These are phyloP conservation scores for Boletus tomentosulus DNA, from an alignment of 768 basidiomycete genomes.

Conservation along the genomic window DNA sequence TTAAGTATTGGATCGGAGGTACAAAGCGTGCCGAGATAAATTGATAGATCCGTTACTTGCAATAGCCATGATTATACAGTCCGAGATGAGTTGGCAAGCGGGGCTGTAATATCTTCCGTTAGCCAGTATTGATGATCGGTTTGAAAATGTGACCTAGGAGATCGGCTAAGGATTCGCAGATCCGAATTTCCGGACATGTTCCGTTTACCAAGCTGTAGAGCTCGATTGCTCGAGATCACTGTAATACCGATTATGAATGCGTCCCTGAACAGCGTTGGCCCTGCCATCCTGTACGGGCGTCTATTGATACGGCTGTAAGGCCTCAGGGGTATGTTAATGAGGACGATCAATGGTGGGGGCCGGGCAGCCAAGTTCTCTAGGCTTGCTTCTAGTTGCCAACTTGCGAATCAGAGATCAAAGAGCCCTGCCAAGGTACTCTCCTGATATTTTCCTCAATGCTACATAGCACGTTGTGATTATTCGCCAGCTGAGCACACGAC, in stretches of 20 bases:
- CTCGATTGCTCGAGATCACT: not conserved
- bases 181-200: constrained; percentile 5
- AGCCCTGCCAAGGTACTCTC: not conserved
- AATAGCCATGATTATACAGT: not conserved
- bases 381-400: not conserved
- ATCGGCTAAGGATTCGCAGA: constrained; percentile 3
- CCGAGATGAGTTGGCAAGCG: not conserved
- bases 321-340: not conserved
- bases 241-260: not conserved
- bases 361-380: not conserved
- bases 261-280: not conserved
- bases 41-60: not conserved
- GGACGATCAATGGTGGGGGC: not conserved
- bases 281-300: constrained; percentile 27
- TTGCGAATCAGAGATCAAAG: not conserved
- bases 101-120: too few relatives aligned
- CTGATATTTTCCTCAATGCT: not conserved
- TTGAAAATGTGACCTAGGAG: not conserved
- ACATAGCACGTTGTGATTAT: too few relatives aligned
- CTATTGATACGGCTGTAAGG: not conserved
- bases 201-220: constrained; percentile 25
- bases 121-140: not conserved
- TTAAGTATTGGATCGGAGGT: not conserved
- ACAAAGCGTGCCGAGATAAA: not conserved
- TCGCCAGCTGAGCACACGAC: not conserved